Percentiles rank a stretch among this genome's conserved stretches.
Evolutionary conservation across 2,329 filamentous ascomycete species (phyloP).

Genomic region (Paraphaeosphaeria sporulosa): DNA sequence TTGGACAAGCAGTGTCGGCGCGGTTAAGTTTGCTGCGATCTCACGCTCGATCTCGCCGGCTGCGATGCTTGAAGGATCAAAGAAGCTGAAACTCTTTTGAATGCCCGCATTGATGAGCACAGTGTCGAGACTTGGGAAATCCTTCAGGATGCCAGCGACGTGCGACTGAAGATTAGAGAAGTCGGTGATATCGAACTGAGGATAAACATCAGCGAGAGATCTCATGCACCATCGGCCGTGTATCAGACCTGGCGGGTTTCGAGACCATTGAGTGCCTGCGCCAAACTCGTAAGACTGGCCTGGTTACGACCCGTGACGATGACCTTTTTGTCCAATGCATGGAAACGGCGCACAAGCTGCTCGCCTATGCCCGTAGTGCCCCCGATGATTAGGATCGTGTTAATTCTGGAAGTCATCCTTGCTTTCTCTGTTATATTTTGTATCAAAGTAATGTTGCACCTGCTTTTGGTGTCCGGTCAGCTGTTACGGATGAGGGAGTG

Average conservation of each 20-base stretch:
- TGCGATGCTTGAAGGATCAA: constrained; percentile 13
- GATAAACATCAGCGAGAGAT: background rate
- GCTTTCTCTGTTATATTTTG: background rate
- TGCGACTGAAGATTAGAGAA: background rate
- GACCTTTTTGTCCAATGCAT: constrained; percentile 56
- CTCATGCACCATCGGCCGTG: background rate
- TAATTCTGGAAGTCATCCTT: constrained; percentile 3
- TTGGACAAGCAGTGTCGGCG: constrained; percentile 11
- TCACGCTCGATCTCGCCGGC: constrained; percentile 5
- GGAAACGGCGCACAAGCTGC: constrained; percentile 57
- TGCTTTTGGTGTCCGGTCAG: background rate
- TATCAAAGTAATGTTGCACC: background rate
- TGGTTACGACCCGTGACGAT: constrained; percentile 20
- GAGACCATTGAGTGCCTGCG: constrained; percentile 8
- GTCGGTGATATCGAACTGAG: constrained; percentile 15
- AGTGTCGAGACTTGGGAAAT: constrained; percentile 13
- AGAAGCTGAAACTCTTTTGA: constrained; percentile 12
- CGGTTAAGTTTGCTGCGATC: constrained; percentile 14
- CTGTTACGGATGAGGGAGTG: background rate
- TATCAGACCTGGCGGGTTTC: constrained; percentile 8
- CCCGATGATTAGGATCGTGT: constrained; percentile 44
- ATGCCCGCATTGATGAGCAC: constrained; percentile 18
- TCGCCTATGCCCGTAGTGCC: constrained; percentile 62
- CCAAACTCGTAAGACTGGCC: background rate
- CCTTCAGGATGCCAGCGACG: background rate